Base-by-base conservation (phyloP, 164 flowering plant genomes). In the Protea cynaroides region DNA sequence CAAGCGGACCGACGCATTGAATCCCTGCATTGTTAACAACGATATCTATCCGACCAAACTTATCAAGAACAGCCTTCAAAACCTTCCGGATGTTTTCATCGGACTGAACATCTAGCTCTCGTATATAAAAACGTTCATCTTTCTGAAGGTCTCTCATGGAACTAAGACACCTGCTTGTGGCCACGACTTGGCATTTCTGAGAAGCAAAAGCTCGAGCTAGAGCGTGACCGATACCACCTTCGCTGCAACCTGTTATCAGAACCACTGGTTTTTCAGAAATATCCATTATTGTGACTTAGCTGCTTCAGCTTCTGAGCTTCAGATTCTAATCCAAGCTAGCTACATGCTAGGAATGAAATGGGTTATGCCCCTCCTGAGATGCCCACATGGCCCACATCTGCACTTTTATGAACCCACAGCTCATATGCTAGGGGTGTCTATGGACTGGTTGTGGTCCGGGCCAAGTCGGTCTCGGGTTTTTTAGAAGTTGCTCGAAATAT, bases 1-100 rank as follows among this genome's bases (percentile, higher is more conserved):
- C 99, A 37, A 91, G 76, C 40, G 99, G 99, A 4, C 89, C 97
- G 19, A 94, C 74, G 60, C 96, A 91, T 47, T 79, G 91, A 18
- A 94, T 78, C 17, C 97, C 99, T 19, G 99, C 99, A 58, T 94
- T 94, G 44, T 94, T 94, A 13, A 94, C 96, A 19, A 94, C 51
- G 14, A 91, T 68, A 77, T 94, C 99, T 29, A 94, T 70, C 25
- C 83, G 74, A 3, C 96, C 94, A 38, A 82, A 89, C 70, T 52
- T 80, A 18, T 81, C 83, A 0, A 87, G 21, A 11, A 79, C 87
- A 47, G 62, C 69, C 2, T 76, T 68, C 49, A 83, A 0, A 8
- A 77, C 90, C 4, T 64, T 68, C 0, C 67, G 54, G 21, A 91
- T 82, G 65, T 92, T 91, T 44, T 86, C 82, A 11, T 88, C 95